Base-by-base conservation (phyloP, 345 rosid species). In the Dimocarpus longan region DNA sequence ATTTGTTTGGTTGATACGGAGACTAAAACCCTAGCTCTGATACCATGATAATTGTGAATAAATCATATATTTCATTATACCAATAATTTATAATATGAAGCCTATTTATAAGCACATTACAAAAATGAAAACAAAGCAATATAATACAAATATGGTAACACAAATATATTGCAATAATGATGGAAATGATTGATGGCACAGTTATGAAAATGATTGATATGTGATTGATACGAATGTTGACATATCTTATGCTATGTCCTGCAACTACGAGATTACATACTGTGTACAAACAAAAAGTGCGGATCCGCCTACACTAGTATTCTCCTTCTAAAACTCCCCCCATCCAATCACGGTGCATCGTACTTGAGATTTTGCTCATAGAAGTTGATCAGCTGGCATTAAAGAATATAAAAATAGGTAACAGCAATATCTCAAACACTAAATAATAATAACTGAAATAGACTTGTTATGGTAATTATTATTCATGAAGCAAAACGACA, bases 341-440 rank as follows among this genome's bases (percentile, higher is more conserved):
- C 69, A 50, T 39, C 82, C 37, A 43, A 63, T 89, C 83, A 87
- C 24, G 86, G 72, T 6, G 85, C 76, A 80, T 81, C 87, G 94
- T 92, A 92, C 88, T 90, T 94, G 83, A 95, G 94, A 88, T 93
- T 91, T 79, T 93, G 94, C 93, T 95, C 98, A 43, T 95, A 95
- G 85, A 89, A 97, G 76, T 88, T 87, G 84, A 97, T 93, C 87
- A 94, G 84, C 98, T 97, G 91, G 70, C 37, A 73, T 22, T 37
- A 67, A 76, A 37, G 40, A 57, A 77, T 44, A 37, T 1, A 37
- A 54, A n/a, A 22, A 5, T 10, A 44, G 73, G 28, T 26, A 26
- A 78, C 40, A 63, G 19, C 66, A 56, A 39, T 64, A 50, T n/a
- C n/a, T 66, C 28, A 21, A 78, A 66, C 11, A 76, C 5, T 2